Base-by-base conservation (phyloP, 768 basidiomycete genomes). In the Agrocybe praecox region DNA sequence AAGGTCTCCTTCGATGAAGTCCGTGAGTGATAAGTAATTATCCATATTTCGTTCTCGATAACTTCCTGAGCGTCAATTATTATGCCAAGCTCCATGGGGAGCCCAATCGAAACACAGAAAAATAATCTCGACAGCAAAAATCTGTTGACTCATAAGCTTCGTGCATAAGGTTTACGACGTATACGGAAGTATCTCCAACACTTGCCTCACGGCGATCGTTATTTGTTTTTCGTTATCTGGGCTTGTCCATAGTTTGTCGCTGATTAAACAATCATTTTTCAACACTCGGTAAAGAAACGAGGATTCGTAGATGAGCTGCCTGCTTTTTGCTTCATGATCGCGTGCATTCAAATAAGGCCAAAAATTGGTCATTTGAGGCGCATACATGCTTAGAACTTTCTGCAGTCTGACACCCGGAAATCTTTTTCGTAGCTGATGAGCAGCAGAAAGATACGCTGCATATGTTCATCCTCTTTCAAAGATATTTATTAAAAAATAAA, bases 331-430 rank as follows among this genome's bases (percentile, higher is more conserved):
- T 66, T 90, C 87, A 12, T 63, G 58, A 55, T 74, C 63, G n/a
- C 89, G 81, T 19, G 73, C 63, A 23, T 69, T 69, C 32, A 90
- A 75, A 66, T 91, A 91, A 7, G 89, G 88, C 90, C 90, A 92
- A 65, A 87, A 74, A 60, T 91, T 84, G 1, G 78, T 82, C 70
- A 78, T 84, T 17, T 74, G 76, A 19, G 56, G 69, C 15, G 80
- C 68, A 61, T 81, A 71, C 11, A 67, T 65, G 45, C 69, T 56
- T 47, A 82, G 57, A 7, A 84, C 50, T 0, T 59, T 33, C 17
- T 72, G 69, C 43, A 85, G 70, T 45, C 88, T 80, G 22, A 58
- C 61, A 8, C 90, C 90, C 21, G 74, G 44, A 63, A 81, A 89
- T 15, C 74, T 55, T 21, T 69, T 73, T 15, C 49, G 59, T 9